phyloP scores from a whole-genome alignment of 441 rosid genomes.

The Bruguiera hainesii region DNA sequence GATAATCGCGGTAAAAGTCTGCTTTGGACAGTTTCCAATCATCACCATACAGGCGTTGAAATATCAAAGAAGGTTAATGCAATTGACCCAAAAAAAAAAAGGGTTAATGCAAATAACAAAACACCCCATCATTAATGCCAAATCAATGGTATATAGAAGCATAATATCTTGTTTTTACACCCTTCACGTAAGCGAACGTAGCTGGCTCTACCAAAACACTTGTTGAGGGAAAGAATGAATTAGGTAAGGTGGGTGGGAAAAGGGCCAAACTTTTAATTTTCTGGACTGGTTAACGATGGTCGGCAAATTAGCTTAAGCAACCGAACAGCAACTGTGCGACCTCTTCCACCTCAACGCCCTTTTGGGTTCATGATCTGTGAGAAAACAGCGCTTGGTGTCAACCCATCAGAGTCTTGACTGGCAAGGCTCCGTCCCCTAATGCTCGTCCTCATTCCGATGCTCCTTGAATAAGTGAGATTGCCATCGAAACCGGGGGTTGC shows the following conservation, averaged over 20 bases:
- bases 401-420: slow-evolving; percentile 87
- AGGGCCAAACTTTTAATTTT: neutral
- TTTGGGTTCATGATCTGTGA: slow-evolving; percentile 98
- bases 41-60: neutral
- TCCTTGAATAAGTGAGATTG: slow-evolving; percentile 73
- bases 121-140: neutral
- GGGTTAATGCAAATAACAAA: neutral
- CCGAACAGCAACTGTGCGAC: neutral
- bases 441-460: slow-evolving; percentile 92
- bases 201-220: slow-evolving; percentile 21
- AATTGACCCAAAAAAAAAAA: neutral
- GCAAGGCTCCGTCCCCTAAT: slow-evolving; percentile 89
- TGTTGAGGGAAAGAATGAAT: slow-evolving; percentile 15
- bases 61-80: neutral
- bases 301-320: slow-evolving; percentile 14
- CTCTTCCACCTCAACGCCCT: slow-evolving; percentile 58
- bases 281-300: slow-evolving; percentile 3
- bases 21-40: no score
- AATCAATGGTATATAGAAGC: neutral
- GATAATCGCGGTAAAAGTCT: neutral
- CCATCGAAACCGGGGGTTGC: slow-evolving; percentile 56
- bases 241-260: neutral
- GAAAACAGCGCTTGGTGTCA: slow-evolving; percentile 93
- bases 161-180: slow-evolving; percentile 26
- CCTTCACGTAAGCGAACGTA: slow-evolving; percentile 19